A percentile compares a stretch with the other conserved stretches of the same genome.
These are phyloP conservation scores for Nematocida sp. DNA, from an alignment of 371 early-diverging fungal species.

Conservation along the genomic window DNA sequence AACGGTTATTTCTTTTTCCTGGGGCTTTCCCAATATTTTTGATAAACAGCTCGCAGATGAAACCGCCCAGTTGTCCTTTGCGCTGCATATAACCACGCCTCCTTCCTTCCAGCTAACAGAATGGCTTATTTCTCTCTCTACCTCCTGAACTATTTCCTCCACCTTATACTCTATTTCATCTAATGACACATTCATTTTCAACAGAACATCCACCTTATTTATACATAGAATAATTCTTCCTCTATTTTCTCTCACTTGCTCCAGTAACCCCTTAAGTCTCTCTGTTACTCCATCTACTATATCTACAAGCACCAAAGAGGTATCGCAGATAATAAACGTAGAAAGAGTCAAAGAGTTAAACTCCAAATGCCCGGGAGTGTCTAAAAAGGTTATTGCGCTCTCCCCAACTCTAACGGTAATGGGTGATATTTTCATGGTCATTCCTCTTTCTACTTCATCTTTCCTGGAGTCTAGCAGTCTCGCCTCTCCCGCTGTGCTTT, in stretches of 20 bases:
- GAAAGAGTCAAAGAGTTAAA: constrained; percentile 91
- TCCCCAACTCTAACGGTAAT: constrained; percentile 7
- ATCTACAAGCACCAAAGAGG: constrained; percentile 89
- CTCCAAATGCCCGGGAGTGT: constrained; percentile 99
- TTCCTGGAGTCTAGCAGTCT: constrained; percentile 91
- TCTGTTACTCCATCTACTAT: constrained; percentile 85
- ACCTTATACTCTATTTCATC: constrained; percentile 31
- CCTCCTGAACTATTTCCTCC: neutral
- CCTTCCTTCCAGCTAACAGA: constrained; percentile 15
- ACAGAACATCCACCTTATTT: constrained; percentile 41
- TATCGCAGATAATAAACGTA: constrained; percentile 88
- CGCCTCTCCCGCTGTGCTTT: constrained; percentile 88
- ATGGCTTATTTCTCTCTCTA: neutral
- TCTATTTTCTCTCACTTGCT: neutral
- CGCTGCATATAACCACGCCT: constrained; percentile 37
- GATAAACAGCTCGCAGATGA: neutral
- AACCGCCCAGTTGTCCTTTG: constrained; percentile 39
- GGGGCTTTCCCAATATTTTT: neutral
- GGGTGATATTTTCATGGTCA: constrained; percentile 86
- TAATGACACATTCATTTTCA: neutral
- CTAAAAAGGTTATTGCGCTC: constrained; percentile 71
- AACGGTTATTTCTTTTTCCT: neutral
- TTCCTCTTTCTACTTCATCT: constrained; percentile 97
- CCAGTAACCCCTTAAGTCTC: constrained; percentile 33
- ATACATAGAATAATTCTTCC: constrained; percentile 1